A percentile compares a stretch with the other conserved stretches of the same genome.
Evolutionary conservation across 2,329 filamentous ascomycete genomes (phyloP).

Genomic region (Aspergillus jensenii): DNA sequence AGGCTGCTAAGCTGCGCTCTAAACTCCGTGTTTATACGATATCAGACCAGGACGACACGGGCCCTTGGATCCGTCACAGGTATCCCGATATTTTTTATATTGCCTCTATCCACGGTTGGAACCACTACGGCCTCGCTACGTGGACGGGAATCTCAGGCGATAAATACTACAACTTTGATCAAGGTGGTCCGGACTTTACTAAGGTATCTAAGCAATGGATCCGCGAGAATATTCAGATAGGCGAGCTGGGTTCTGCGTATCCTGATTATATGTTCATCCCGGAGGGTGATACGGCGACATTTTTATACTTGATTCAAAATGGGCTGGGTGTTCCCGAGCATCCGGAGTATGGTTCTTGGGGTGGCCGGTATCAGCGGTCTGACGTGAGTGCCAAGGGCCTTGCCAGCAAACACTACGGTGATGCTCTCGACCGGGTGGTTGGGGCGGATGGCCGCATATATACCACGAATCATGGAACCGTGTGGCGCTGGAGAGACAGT

Average conservation of each 20-base stretch:
- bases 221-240: conserved; percentile 54
- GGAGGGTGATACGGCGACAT: conserved; percentile 50
- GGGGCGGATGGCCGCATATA: conserved; percentile 32
- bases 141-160: conserved; percentile 59
- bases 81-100: conserved; percentile 60
- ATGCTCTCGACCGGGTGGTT: conserved; percentile 35
- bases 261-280: conserved; percentile 51
- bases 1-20: conserved; percentile 27
- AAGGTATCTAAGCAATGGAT: conserved; percentile 54
- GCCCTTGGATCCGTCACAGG: conserved; percentile 54
- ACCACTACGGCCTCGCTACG: conserved; percentile 53
- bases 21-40: conserved; percentile 56
- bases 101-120: conserved; percentile 55
- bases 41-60: conserved; percentile 59
- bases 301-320: conserved; percentile 43
- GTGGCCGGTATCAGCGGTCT: conserved; percentile 35
- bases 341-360: conserved; percentile 45
- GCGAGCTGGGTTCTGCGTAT: conserved; percentile 47
- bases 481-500: conserved; percentile 53
- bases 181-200: conserved; percentile 49
- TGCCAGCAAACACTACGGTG: conserved; percentile 26
- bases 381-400: conserved; percentile 12
- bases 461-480: conserved; percentile 46
- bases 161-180: conserved; percentile 46
- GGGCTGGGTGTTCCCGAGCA: conserved; percentile 39